phyloP scores from a whole-genome alignment of 2,329 filamentous ascomycete species.

The Davidsoniella australis region DNA sequence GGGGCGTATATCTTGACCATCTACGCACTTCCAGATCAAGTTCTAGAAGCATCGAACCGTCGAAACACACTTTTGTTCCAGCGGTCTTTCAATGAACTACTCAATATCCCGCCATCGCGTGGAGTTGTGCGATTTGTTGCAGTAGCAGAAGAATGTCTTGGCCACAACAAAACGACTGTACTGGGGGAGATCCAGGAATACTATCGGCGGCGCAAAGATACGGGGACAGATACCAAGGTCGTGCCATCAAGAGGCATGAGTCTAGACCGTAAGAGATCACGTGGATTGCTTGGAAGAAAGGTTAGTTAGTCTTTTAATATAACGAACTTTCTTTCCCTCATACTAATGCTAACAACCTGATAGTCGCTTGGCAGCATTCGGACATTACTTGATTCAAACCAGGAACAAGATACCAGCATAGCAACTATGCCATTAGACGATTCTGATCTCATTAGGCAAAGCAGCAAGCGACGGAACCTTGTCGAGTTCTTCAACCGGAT shows the following conservation, averaged over 20 bases:
- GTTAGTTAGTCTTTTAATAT: too few relatives aligned
- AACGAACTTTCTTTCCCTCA: too few relatives aligned
- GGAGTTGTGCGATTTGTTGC: slow-evolving; percentile 59
- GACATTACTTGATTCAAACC: too few relatives aligned
- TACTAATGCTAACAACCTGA: too few relatives aligned
- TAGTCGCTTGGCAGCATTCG: too few relatives aligned
- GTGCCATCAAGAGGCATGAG: background rate
- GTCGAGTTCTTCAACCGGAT: too few relatives aligned
- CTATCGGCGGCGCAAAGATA: slow-evolving; percentile 15
- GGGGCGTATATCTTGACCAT: slow-evolving; percentile 67
- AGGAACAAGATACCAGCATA: too few relatives aligned
- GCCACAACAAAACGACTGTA: slow-evolving; percentile 53
- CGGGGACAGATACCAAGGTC: background rate
- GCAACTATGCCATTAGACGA: too few relatives aligned
- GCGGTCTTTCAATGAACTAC: slow-evolving; percentile 51
- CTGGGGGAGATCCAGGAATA: slow-evolving; percentile 48
- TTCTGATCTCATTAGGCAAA: too few relatives aligned
- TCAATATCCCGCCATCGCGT: slow-evolving; percentile 47
- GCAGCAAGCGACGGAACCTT: too few relatives aligned
- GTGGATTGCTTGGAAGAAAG: too few relatives aligned
- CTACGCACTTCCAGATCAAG: slow-evolving; percentile 47
- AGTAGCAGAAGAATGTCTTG: slow-evolving; percentile 54
- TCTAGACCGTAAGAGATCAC: background rate
- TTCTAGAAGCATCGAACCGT: slow-evolving; percentile 62
- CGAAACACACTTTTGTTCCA: slow-evolving; percentile 66